Base-by-base conservation (phyloP, 768 basidiomycete genomes). In the Lanmaoa pseudosensibilis region DNA sequence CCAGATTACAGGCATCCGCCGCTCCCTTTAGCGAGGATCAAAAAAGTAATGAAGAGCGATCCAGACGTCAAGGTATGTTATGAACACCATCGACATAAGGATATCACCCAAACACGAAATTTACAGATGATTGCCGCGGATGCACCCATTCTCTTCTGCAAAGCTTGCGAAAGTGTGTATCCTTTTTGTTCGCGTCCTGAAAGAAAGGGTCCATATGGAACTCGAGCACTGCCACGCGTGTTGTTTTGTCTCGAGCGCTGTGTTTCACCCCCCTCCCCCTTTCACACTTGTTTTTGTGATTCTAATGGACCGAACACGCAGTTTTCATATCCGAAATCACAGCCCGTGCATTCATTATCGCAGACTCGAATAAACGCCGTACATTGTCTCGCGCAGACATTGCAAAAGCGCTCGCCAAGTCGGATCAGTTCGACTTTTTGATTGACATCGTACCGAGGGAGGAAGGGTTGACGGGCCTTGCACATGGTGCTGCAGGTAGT, bases 21-120 rank as follows among this genome's bases (percentile, higher is more conserved):
- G 7, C 77, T 98, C 12, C 96, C 96, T 4, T 77, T 99, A 32
- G 97, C 97, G 18, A 79, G 97, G 69, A 97, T 98, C 66, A 98
- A 98, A 80, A 98, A 98, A 73, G 96, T 98, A 55, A 97, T 98
- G 92, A 98, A 98, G 80, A 95, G 90, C 71, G 94, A 94, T 75
- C 92, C 93, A 4, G 93, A 95, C 65, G 93, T 98, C 60, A 94
- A 94, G 83, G 94, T 96, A 69, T 67, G 84, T 68, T 18, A 44
- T 50, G 41, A 12, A 18, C 46, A 3, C 19, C 27, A 44, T 19
- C 8, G 27, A 36, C 33, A 40, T 56, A 1, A 37, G 32, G 50
- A 62, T 44, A 30, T 21, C 21, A 25, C 27, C 50, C 61, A 4
- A 36, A 60, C 37, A 34, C 38, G 39, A 10, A 40, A 46, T 38